These are phyloP conservation scores for Nicotiana undulata DNA, from an alignment of 257 asterid species.

Conservation along the genomic window DNA sequence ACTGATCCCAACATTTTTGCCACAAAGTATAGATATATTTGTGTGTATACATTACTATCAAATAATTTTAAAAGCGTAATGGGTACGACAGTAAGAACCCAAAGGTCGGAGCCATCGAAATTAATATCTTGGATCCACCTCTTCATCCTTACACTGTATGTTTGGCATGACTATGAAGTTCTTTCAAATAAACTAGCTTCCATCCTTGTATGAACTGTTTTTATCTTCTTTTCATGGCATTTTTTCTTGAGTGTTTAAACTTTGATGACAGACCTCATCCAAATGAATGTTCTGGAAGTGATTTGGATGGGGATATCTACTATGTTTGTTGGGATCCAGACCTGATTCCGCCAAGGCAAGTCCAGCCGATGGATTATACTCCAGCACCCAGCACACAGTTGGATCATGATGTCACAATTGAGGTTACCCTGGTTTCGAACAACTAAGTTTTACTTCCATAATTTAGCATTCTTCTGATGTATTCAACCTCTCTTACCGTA, in stretches of 20 bases:
- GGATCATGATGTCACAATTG: slow-evolving; percentile 71
- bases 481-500: background rate
- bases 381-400: slow-evolving; percentile 50
- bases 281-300: slow-evolving; percentile 96
- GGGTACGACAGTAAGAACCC: too few species aligned
- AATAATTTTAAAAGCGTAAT: too few species aligned
- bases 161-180: too few species aligned
- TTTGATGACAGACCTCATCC: slow-evolving; percentile 73
- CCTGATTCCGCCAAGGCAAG: slow-evolving; percentile 49
- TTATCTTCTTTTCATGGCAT: background rate
- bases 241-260: background rate
- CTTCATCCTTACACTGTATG: too few species aligned
- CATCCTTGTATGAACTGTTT: background rate
- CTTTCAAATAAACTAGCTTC: background rate
- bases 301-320: slow-evolving; percentile 91
- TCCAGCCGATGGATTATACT: slow-evolving; percentile 56
- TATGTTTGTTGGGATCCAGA: slow-evolving; percentile 89
- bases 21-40: too few species aligned
- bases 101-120: too few species aligned
- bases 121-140: too few species aligned
- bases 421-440: slow-evolving; percentile 29
- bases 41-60: too few species aligned
- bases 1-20: too few species aligned
- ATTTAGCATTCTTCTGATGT: background rate
- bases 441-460: background rate